Evolutionary conservation across 345 rosid species (phyloP).

Genomic region (Nephelium lappaceum): DNA sequence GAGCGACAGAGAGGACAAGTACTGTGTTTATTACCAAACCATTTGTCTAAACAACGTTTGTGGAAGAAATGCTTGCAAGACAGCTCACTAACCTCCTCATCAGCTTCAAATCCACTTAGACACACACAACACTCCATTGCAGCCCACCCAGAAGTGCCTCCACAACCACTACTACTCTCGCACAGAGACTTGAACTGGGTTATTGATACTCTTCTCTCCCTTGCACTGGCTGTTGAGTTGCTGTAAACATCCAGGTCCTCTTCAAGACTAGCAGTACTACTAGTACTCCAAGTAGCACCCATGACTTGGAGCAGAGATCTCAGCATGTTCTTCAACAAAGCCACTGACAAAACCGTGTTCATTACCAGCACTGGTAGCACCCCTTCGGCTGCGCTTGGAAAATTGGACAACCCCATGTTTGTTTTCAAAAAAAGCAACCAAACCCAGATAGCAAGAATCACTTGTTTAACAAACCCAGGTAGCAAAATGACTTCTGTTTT

Average conservation of each 20-base stretch:
- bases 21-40: slow-evolving; percentile 59
- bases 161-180: neutral
- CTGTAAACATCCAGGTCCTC: slow-evolving; percentile 24
- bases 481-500: neutral
- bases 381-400: slow-evolving; percentile 63
- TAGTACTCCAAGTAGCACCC: slow-evolving; percentile 15
- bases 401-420: slow-evolving; percentile 74
- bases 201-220: slow-evolving; percentile 48
- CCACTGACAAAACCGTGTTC: slow-evolving; percentile 62
- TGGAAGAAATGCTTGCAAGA: slow-evolving; percentile 91
- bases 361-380: slow-evolving; percentile 65
- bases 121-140: slow-evolving; percentile 73
- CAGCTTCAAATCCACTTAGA: slow-evolving; percentile 65
- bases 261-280: slow-evolving; percentile 20
- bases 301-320: slow-evolving; percentile 51
- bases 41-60: slow-evolving; percentile 68
- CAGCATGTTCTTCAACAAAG: slow-evolving; percentile 58
- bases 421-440: neutral
- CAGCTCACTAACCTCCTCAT: slow-evolving; percentile 83
- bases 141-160: neutral
- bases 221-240: slow-evolving; percentile 14
- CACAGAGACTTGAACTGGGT: slow-evolving; percentile 55
- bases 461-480: neutral
- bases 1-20: slow-evolving; percentile 91
- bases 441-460: neutral